A percentile compares a stretch with the other conserved stretches of the same genome.
These are phyloP conservation scores for Apostasia shenzhenica DNA, from an alignment of 106 monocot species.

Conservation along the genomic window DNA sequence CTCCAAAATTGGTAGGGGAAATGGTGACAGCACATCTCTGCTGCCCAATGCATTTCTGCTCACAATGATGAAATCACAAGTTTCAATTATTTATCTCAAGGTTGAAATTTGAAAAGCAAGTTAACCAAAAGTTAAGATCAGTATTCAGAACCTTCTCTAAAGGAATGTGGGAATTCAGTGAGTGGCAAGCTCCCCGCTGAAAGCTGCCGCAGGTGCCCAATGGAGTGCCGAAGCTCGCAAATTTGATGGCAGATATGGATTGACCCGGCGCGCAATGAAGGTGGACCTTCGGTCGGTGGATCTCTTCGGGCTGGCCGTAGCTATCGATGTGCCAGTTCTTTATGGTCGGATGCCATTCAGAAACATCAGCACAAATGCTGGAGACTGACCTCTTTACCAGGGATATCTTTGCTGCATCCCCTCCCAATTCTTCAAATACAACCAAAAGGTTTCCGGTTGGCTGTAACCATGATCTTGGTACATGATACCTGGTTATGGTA, in stretches of 20 bases:
- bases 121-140: not conserved
- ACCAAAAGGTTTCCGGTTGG: conserved; percentile 76
- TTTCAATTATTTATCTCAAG: not conserved
- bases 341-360: conserved; percentile 79
- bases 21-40: conserved; percentile 64
- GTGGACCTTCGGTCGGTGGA: conserved; percentile 61
- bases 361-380: conserved; percentile 78
- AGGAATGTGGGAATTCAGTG: conserved; percentile 45
- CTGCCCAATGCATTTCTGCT: conserved; percentile 76
- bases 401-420: conserved; percentile 68
- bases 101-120: not conserved
- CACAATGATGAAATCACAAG: not conserved
- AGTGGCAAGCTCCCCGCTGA: conserved; percentile 81
- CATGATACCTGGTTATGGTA: conserved; percentile 72
- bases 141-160: conserved; percentile 63
- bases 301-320: conserved; percentile 45
- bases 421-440: conserved; percentile 89
- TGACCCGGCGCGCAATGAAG: conserved; percentile 69
- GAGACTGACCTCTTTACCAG: conserved; percentile 72
- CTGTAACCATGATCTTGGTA: conserved; percentile 84
- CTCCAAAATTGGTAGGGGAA: conserved; percentile 64
- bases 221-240: conserved; percentile 94
- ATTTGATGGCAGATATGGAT: conserved; percentile 79
- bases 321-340: conserved; percentile 76
- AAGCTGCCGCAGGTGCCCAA: conserved; percentile 84